Evolutionary conservation across 257 asterid species (phyloP), one percentile per base, ranked within the genome.

Genomic region (Gentiana dahurica): DNA sequence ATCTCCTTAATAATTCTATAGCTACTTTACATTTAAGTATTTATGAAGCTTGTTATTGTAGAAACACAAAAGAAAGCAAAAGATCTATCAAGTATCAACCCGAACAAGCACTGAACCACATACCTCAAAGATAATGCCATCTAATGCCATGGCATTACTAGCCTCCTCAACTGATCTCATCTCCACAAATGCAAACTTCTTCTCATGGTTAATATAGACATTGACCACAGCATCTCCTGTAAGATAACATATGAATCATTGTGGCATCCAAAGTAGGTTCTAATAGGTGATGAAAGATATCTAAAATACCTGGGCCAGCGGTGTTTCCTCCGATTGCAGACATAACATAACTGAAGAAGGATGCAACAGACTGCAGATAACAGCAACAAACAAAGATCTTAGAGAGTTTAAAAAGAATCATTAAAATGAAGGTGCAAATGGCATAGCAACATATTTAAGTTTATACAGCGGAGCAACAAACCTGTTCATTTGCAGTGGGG

Each of bases 91-190:
- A 24, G 24, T 24, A 24, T 24, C 46, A 9, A 4, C 12, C n/a
- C 7, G 12, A 60, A 8, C 4, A 2, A 51, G 44, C 24, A 58
- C 13, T 15, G 8, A 4, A 33, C 51, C 54, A 37, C 32, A 45
- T 77, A 90, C 97, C 97, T 90, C 98, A 64, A 90, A 87, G 65
- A 87, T 90, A 65, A 90, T 87, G 64, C 96, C 98, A 71, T 90
- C 98, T 44, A 90, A 68, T 54, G 98, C 95, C 98, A 87, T 90
- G 8, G 98, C 98, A 73, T 90, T 90, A 67, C 98, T 90, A 61
- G 98, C 98, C 76, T 90, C 98, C 75, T 90, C 98, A 57, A 90
- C 96, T 49, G 98, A 87, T 71, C 98, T 78, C 98, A 90, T 87
- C 76, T 90, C 98, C 74, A 90, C 96, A 57, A 90, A 90, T 36